Evolutionary conservation across 306 rosid genomes (phyloP), one percentile per base, ranked within the genome.

Genomic region (Cajanus cajan): DNA sequence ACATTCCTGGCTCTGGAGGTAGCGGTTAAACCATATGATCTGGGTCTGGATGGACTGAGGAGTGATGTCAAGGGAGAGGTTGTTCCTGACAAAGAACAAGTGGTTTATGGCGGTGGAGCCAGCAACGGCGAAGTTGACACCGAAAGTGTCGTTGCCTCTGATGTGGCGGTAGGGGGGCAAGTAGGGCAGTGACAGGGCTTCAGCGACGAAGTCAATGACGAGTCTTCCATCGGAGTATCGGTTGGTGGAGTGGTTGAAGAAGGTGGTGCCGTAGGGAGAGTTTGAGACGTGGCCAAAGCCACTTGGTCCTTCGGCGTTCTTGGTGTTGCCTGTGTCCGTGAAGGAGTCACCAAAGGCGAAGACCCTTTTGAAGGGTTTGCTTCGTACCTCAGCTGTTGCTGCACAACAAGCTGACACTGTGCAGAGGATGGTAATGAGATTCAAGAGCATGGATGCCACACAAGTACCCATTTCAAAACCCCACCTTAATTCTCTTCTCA

Each of bases 271-370:
- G 5, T 95, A 93, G 25, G 99, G 99, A 2, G 83, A 71, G 78
- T 72, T 88, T 7, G 93, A 87, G 2, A 92, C 97, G 47, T 95
- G 93, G 77, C 94, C 97, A 54, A 95, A 95, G 1, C 97, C 91
- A 15, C 74, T 81, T 2, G 99, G 99, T n/a, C 99, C 98, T 0
- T 87, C 52, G 3, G 37, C 86, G 0, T 82, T 88, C 50, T 78
- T 76, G 9, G 98, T 93, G 91, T 95, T 95, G 72, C 99, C 99
- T 0, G 99, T 95, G 94, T 95, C 99, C 0, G 99, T 95, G 76
- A 91, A 95, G 0, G 99, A 95, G 81, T 95, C 98, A 0, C 99
- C 99, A 16, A 93, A 95, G 58, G 98, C 99, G 14, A 77, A 95
- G 12, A 95, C 86, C 87, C 80, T 90, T 61, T 91, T 84, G 82